Evolutionary conservation across 1,284 basidiomycete genomes (phyloP), one percentile per base, ranked within the genome.

Genomic region (Mycena citricolor): DNA sequence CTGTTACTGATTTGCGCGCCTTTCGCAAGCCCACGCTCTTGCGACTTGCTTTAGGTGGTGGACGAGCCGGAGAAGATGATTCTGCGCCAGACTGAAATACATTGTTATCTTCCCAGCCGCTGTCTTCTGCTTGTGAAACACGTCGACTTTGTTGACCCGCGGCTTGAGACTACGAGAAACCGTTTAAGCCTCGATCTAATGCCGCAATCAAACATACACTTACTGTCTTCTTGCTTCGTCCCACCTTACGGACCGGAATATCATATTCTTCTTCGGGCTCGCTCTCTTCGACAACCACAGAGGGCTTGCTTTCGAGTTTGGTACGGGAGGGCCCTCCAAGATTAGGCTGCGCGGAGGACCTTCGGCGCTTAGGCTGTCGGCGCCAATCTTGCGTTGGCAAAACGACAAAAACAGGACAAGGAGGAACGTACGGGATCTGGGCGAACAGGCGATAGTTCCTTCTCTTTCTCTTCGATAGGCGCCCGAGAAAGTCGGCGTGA

Each of bases 31-130:
- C 66, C 17, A 66, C 47, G 47, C 68, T 76, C 47, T 76, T 74
- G 32, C 80, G 74, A 30, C 71, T 50, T 21, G 52, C 58, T n/a
- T 74, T 79, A 4, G 69, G 57, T 40, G 74, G 73, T 24, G 82
- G 79, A 17, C 81, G 78, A 7, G 61, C 61, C 12, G 86, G 86
- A 14, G 86, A 88, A 11, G 86, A 86, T 11, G 82, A 85, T 57
- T 89, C 86, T 4, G 81, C 82, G 20, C 86, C 86, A 11, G 85
- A 88, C 58, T 90, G 86, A 61, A 90, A 90, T 29, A 89, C 78
- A 51, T 90, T 90, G 55, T 87, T 87, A 55, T 90, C 87, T 58
- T 90, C 86, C 86, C 86, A 90, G 23, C 85, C 86, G 54, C 86
- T 88, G 46, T 88, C 84, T 22, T 85, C 76, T 63, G 50, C 37